These are phyloP conservation scores for Scenedesmus sp. DNA, from an alignment of 163 green algal genomes.

Conservation along the genomic window DNA sequence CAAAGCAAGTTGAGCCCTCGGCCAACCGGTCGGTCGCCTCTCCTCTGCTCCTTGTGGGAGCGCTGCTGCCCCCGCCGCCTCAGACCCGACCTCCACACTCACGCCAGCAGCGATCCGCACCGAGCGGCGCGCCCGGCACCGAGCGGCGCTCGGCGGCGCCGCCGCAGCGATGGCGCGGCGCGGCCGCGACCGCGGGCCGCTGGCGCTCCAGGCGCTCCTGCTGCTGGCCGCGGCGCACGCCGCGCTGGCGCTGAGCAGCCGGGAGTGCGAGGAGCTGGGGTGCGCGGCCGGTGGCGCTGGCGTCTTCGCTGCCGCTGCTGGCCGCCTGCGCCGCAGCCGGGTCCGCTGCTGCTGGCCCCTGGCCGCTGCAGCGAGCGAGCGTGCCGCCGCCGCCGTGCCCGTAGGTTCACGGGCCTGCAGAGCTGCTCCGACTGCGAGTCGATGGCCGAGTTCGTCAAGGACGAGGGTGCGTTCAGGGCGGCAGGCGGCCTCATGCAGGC, in stretches of 20 bases:
- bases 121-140: too few species aligned
- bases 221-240: not conserved
- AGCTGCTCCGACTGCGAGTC: conserved; percentile 37
- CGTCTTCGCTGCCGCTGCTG: too few species aligned
- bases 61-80: too few species aligned
- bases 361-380: too few species aligned
- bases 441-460: conserved; percentile 36
- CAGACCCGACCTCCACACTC: not conserved
- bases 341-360: not conserved
- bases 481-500: not conserved
- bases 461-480: conserved; percentile 23
- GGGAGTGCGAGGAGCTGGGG: conserved; percentile 26
- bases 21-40: too few species aligned
- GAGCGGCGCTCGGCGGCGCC: too few species aligned
- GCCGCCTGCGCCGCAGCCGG: not conserved
- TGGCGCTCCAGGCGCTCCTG: not conserved
- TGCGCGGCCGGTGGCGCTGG: not conserved
- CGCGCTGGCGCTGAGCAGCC: not conserved
- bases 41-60: too few species aligned
- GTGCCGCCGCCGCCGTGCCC: too few species aligned
- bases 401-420: conserved; percentile 29
- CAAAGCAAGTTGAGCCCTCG: too few species aligned
- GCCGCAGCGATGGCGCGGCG: not conserved
- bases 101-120: too few species aligned
- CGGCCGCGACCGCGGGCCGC: too few species aligned